Conservation (phyloP, 306 rosid genomes). For the Quercus dentata region DNA sequence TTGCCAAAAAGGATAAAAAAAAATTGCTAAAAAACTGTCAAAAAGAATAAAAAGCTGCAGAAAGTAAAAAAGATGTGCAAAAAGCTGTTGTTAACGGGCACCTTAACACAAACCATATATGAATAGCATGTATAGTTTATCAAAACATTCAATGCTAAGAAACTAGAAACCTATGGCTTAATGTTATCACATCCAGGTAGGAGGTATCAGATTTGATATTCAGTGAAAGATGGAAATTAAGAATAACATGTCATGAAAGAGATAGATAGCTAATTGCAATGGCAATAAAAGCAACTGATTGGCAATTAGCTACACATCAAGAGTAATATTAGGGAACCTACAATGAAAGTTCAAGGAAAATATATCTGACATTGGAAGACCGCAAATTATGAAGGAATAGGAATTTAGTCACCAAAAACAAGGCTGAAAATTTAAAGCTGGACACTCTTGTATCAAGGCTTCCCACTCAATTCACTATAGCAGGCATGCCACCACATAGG, state of each 20-base stretch:
- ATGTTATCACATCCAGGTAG: not conserved
- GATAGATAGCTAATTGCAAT: not conserved
- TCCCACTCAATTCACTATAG: not conserved
- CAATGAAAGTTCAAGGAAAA: not conserved
- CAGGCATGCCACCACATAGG: not conserved
- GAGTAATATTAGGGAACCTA: not conserved
- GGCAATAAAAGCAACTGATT: not conserved
- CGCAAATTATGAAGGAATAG: not conserved
- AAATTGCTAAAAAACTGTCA: no score
- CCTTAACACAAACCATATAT: not conserved
- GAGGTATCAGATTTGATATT: not conserved
- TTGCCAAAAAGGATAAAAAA: no score
- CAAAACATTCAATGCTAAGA: constrained; percentile 30
- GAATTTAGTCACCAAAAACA: not conserved
- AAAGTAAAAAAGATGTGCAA: no score
- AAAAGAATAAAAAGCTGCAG: no score
- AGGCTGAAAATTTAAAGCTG: not conserved
- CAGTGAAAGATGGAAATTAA: not conserved
- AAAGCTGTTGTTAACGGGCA: no score
- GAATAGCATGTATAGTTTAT: constrained; percentile 5
- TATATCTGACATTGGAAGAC: not conserved
- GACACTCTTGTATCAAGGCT: not conserved
- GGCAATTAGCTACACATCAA: not conserved
- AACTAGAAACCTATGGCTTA: not conserved
- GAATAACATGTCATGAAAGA: not conserved